Percentiles rank a stretch among this genome's conserved stretches.
Evolutionary conservation across 2,329 filamentous ascomycete genomes (phyloP).

Genomic region (Trichophyton simii): DNA sequence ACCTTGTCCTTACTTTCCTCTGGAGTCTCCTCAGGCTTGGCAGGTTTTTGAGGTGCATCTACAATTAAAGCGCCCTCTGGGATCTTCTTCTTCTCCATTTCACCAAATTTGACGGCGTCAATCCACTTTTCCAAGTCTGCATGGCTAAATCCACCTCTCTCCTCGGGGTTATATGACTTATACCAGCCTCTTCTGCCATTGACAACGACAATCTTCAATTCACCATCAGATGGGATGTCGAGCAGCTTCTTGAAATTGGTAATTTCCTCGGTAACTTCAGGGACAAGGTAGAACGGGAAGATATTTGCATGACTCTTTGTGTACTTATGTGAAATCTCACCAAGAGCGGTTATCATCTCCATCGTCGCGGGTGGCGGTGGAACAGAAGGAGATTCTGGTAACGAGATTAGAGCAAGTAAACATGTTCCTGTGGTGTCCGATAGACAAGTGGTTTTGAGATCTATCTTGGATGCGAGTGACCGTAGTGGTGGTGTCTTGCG

Average conservation of each 20-base stretch:
- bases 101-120: constrained; percentile 79
- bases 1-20: constrained; percentile 42
- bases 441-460: constrained; percentile 60
- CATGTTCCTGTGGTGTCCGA: constrained; percentile 67
- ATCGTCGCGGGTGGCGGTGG: constrained; percentile 31
- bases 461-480: constrained; percentile 49
- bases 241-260: constrained; percentile 48
- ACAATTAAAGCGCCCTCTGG: constrained; percentile 47
- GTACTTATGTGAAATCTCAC: constrained; percentile 66
- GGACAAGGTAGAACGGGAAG: constrained; percentile 73
- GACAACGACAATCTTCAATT: constrained; percentile 63
- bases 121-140: constrained; percentile 70
- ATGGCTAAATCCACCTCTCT: constrained; percentile 38
- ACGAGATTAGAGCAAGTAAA: constrained; percentile 60
- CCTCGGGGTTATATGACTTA: constrained; percentile 52
- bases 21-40: constrained; percentile 17
- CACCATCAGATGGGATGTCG: constrained; percentile 40
- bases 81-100: constrained; percentile 65
- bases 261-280: constrained; percentile 48
- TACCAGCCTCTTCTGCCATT: constrained; percentile 83
- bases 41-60: constrained; percentile 23
- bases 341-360: constrained; percentile 51
- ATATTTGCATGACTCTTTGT: constrained; percentile 51
- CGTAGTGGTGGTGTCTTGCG: constrained; percentile 48
- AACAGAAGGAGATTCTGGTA: constrained; percentile 39